Conservation (phyloP, 768 basidiomycete species). For the Russula abietina region DNA sequence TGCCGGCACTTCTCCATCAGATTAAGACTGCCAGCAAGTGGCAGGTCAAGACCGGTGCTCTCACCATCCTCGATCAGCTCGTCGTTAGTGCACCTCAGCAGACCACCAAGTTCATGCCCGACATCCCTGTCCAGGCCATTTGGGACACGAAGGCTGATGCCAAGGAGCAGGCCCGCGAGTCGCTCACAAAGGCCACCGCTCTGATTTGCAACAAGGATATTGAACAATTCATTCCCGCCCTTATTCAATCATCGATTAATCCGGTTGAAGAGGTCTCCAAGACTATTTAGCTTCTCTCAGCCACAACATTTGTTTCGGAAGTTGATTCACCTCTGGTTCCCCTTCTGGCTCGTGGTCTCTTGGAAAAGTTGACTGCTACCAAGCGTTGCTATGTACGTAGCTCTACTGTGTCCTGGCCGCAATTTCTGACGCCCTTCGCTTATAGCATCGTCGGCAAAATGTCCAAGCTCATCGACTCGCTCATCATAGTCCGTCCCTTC, state of each 20-base stretch:
- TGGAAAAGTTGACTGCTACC: constrained; percentile 89
- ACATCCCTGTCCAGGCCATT: constrained; percentile 91
- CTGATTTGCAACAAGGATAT: constrained; percentile 98
- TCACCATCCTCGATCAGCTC: constrained; percentile 80
- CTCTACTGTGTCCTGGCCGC: constrained; percentile 4
- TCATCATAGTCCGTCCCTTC: constrained; percentile 94
- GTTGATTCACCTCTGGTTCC: constrained; percentile 98
- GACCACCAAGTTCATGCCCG: constrained; percentile 85
- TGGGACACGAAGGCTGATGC: constrained; percentile 99
- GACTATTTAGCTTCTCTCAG: constrained; percentile 90
- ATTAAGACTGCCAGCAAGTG: constrained; percentile 96
- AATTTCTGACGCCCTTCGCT: constrained; percentile 25
- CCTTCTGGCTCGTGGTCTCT: constrained; percentile 87
- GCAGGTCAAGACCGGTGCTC: constrained; percentile 90
- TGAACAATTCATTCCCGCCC: constrained; percentile 92
- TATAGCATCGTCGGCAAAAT: constrained; percentile 92
- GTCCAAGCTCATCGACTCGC: constrained; percentile 95
- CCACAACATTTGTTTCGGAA: constrained; percentile 99
- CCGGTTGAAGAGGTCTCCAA: constrained; percentile 98
- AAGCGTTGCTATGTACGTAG: constrained; percentile 92
- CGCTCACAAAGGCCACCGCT: constrained; percentile 90
- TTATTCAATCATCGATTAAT: constrained; percentile 97
- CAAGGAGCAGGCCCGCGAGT: constrained; percentile 95
- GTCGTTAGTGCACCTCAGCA: constrained; percentile 76
- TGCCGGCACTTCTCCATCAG: constrained; percentile 84